Percentiles rank a stretch among this genome's conserved stretches.
phyloP scores from a whole-genome alignment of 345 rosid genomes.

The Luvunga scandens region DNA sequence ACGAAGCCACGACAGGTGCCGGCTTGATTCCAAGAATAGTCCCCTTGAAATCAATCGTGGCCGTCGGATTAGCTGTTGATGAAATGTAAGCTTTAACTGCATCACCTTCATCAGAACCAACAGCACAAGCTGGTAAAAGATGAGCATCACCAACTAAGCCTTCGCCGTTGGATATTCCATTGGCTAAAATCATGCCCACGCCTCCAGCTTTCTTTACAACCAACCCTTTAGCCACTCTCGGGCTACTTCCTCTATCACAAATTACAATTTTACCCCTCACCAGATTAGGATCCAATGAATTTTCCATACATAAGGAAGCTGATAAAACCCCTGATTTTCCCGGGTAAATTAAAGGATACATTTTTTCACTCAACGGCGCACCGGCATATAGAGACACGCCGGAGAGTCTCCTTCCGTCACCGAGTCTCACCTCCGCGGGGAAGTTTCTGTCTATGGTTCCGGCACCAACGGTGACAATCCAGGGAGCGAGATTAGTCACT shows the following conservation, averaged over 20 bases:
- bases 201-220: constrained; percentile 88
- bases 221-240: constrained; percentile 75
- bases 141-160: constrained; percentile 84
- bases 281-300: constrained; percentile 52
- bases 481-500: constrained; percentile 71
- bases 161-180: constrained; percentile 77
- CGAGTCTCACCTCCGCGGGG: constrained; percentile 61
- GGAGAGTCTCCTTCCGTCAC: constrained; percentile 52
- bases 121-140: constrained; percentile 66
- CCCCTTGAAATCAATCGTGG: constrained; percentile 68
- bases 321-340: constrained; percentile 60
- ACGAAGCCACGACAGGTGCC: constrained; percentile 82
- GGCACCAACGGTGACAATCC: constrained; percentile 74
- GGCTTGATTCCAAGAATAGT: constrained; percentile 74
- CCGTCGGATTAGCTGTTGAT: constrained; percentile 32
- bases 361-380: constrained; percentile 41
- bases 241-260: constrained; percentile 75
- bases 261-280: constrained; percentile 76
- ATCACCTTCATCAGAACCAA: constrained; percentile 71
- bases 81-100: constrained; percentile 55
- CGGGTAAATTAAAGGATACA: constrained; percentile 74
- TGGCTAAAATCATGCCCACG: constrained; percentile 78
- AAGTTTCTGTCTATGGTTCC: constrained; percentile 77
- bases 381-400: constrained; percentile 76
- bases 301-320: constrained; percentile 73